Percentiles rank a stretch among this genome's conserved stretches.
phyloP scores from a whole-genome alignment of 345 rosid genomes.

The Salix brachista region DNA sequence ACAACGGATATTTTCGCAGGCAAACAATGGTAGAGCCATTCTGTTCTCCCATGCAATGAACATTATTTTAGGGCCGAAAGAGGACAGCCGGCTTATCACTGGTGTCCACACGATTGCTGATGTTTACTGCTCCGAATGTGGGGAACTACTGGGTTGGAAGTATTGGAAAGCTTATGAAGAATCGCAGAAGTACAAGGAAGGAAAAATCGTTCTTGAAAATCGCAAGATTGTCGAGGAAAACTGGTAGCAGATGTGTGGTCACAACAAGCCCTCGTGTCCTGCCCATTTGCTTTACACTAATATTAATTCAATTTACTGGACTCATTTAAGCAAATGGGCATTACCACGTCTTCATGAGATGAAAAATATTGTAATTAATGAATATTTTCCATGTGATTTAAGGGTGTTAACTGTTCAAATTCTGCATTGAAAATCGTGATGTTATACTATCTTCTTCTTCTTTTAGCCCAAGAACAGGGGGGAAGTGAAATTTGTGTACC shows the following conservation, averaged over 20 bases:
- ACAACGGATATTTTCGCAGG: not conserved
- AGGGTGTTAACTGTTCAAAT: not conserved
- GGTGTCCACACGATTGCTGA: constrained; percentile 20
- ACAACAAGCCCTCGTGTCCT: not conserved
- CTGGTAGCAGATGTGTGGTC: not conserved
- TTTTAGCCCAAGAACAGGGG: not conserved
- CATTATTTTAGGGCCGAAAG: constrained; percentile 3
- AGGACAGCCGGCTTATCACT: constrained; percentile 17
- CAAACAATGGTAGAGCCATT: constrained; percentile 14
- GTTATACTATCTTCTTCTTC: not conserved
- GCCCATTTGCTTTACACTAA: no score
- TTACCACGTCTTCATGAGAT: not conserved
- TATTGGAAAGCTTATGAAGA: constrained; percentile 15
- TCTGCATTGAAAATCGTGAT: not conserved
- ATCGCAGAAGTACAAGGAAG: constrained; percentile 19
- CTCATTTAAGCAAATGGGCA: no score
- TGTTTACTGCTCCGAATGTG: constrained; percentile 15
- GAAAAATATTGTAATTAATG: not conserved
- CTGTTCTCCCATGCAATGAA: constrained; percentile 18
- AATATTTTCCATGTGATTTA: not conserved
- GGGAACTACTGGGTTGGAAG: constrained; percentile 22
- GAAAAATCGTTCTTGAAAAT: constrained; percentile 13
- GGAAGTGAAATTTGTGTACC: not conserved
- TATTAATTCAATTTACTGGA: no score
- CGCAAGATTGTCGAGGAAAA: constrained; percentile 17